Conservation (phyloP, 352 stramenopile genomes). For the Pythium aquatile region DNA sequence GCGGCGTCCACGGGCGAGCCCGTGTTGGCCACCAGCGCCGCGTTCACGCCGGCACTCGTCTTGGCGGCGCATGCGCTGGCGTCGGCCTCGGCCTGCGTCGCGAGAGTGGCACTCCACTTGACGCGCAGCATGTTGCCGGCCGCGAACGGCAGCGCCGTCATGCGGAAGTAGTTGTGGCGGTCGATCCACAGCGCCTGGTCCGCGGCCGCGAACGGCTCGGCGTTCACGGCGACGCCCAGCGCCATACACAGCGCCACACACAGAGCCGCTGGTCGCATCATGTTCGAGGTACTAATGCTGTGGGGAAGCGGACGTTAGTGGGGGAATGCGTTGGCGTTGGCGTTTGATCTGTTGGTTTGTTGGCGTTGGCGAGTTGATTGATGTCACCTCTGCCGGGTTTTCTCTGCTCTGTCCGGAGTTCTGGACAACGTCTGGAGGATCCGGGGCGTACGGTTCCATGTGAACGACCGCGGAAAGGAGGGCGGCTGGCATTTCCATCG, state of each 20-base stretch:
- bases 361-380: neutral
- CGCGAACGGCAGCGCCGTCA: constrained; percentile 61
- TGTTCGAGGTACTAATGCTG: neutral
- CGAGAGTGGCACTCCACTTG: constrained; percentile 54
- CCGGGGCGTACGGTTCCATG: neutral
- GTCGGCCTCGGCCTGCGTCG: constrained; percentile 35
- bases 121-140: constrained; percentile 66
- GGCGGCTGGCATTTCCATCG: neutral
- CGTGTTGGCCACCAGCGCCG: constrained; percentile 30
- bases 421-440: neutral
- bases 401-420: neutral
- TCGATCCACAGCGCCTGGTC: constrained; percentile 71
- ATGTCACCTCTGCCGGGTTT: neutral
- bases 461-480: neutral
- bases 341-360: no score
- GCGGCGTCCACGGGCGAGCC: constrained; percentile 47
- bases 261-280: neutral
- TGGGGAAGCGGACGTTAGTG: neutral
- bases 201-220: constrained; percentile 16
- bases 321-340: neutral
- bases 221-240: neutral
- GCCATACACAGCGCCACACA: neutral
- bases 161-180: constrained; percentile 78
- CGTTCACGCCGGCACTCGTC: constrained; percentile 44
- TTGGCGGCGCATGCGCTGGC: constrained; percentile 40